Evolutionary conservation across 2,329 filamentous ascomycete species (phyloP), one percentile per base, ranked within the genome.

Genomic region (Didymella segeticola): DNA sequence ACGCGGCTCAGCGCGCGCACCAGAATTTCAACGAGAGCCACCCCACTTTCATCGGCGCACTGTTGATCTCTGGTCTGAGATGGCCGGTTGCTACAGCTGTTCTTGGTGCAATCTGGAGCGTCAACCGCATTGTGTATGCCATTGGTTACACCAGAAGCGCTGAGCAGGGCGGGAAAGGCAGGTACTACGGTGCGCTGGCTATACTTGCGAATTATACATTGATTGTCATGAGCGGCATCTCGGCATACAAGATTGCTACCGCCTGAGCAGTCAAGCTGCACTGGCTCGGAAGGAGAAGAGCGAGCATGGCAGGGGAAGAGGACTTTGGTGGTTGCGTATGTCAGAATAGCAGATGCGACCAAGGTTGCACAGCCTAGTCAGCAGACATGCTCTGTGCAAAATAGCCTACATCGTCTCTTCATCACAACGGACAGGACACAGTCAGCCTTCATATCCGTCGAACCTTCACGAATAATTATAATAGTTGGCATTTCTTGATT

Each of bases 11-110:
- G 55, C 73, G 73, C 63, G 65, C 66, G 2, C 83, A 85, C 75
- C 76, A 77, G 66, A 86, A 87, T 72, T 85, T 81, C 73, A 73
- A 82, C 61, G 85, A 88, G 74, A 84, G 86, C 70, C 78, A 82
- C 57, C 64, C 79, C 2, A 77, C 79, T 48, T 79, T 80, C 4
- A 77, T 84, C 38, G 73, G 80, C 22, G 77, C 77, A 41, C 76
- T 83, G 64, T 73, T 86, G 15, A 76, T 86, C 47, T 77, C 80
- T 0, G 85, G 84, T 2, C 61, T 86, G 47, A 75, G 75, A 56
- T 85, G 80, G 68, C 85, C 85, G 0, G 64, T 76, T 23, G 70
- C 78, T 4, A 73, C 79, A 2, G 73, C 80, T 0, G 72, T 70
- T 4, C 56, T 84, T 41, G 82, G 82, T 8, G 70, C 70, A 0